Conservation (phyloP, 2,329 filamentous ascomycete species). For the Arthroderma uncinatum region DNA sequence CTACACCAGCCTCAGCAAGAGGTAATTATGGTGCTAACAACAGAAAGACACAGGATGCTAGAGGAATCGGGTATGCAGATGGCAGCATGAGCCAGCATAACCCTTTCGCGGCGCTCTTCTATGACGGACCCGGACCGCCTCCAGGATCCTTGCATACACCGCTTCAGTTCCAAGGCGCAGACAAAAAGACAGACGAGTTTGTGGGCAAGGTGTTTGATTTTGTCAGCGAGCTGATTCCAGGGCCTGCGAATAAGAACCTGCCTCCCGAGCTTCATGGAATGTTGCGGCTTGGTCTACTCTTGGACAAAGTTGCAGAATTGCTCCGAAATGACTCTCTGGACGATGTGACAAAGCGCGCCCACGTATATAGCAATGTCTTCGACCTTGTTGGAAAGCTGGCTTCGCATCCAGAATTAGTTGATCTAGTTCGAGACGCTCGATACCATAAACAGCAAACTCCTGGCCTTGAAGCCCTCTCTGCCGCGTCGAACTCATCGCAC, state of each 20-base stretch:
- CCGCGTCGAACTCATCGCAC: not conserved
- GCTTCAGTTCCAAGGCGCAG: constrained; percentile 7
- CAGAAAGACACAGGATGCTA: constrained; percentile 8
- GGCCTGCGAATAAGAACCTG: constrained; percentile 16
- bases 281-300: constrained; percentile 27
- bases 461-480: constrained; percentile 29
- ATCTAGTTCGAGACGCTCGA: constrained; percentile 27
- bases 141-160: not conserved
- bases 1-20: not conserved
- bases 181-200: constrained; percentile 20
- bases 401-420: constrained; percentile 22
- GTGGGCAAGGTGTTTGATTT: constrained; percentile 20
- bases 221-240: constrained; percentile 10
- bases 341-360: constrained; percentile 24
- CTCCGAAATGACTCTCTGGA: constrained; percentile 34
- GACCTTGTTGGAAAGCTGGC: constrained; percentile 31
- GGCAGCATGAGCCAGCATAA: not conserved
- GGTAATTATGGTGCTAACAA: constrained; percentile 6
- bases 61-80: constrained; percentile 14
- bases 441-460: constrained; percentile 24
- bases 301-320: constrained; percentile 30
- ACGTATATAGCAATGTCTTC: constrained; percentile 32
- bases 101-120: constrained; percentile 8
- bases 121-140: constrained; percentile 5
- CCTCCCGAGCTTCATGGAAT: constrained; percentile 23